A percentile compares a stretch with the other conserved stretches of the same genome.
Evolutionary conservation across 192 early-diverging fungal species (phyloP).

Genomic region (Dispira parvispora): DNA sequence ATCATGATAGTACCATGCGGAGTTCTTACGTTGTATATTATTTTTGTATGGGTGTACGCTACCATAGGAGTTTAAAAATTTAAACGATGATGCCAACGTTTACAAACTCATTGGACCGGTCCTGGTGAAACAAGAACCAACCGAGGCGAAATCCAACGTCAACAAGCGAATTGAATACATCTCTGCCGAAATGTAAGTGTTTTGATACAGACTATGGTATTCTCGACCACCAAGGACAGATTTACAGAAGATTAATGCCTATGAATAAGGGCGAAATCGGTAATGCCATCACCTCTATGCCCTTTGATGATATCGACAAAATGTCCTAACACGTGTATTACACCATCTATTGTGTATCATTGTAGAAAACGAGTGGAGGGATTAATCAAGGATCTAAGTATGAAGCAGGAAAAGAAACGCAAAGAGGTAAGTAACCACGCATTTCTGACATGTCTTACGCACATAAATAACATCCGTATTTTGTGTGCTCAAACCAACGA

Average conservation of each 20-base stretch:
- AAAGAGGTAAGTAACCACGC: slow-evolving; percentile 33
- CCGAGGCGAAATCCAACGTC: slow-evolving; percentile 76
- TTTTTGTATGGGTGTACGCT: no score
- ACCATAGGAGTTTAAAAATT: slow-evolving; percentile 62
- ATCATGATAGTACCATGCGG: no score
- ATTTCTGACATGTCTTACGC: background rate
- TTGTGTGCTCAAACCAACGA: background rate
- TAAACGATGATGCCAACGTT: slow-evolving; percentile 67
- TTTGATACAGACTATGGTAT: background rate
- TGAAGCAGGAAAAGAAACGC: slow-evolving; percentile 75
- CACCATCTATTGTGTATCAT: background rate
- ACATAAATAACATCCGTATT: background rate
- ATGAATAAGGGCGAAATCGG: background rate
- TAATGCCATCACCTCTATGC: no score
- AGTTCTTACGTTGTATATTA: no score
- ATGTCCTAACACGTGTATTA: background rate
- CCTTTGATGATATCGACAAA: background rate
- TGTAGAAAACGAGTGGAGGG: slow-evolving; percentile 63
- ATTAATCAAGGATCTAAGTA: slow-evolving; percentile 58
- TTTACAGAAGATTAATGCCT: background rate
- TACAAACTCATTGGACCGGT: slow-evolving; percentile 97
- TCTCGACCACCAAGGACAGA: background rate
- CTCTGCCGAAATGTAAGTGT: slow-evolving; percentile 59
- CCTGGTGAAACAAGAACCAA: slow-evolving; percentile 78
- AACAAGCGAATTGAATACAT: slow-evolving; percentile 92